These are phyloP conservation scores for Ruellia speciosa DNA, from an alignment of 305 asterid genomes.

Conservation along the genomic window DNA sequence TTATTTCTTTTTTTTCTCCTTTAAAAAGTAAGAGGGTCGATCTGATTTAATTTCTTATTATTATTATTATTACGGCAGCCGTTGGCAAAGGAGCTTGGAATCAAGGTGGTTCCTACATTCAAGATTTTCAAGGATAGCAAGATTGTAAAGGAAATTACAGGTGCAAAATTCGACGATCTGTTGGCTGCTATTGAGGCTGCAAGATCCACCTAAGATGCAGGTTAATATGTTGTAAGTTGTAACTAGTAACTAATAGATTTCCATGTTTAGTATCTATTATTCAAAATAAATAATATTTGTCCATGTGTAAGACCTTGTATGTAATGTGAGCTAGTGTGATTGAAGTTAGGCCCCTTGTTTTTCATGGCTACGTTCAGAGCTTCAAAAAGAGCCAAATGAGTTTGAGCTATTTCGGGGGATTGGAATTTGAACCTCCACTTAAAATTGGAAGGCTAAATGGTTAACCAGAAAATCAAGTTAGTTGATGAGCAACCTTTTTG, in stretches of 20 bases:
- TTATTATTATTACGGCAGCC: constrained; percentile 35
- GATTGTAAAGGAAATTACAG: constrained; percentile 75
- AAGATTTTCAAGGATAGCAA: constrained; percentile 65
- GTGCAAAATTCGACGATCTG: constrained; percentile 73
- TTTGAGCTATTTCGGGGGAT: too few relatives aligned
- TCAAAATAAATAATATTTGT: too few relatives aligned
- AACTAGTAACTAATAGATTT: background rate
- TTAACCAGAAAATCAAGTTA: too few relatives aligned
- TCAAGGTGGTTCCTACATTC: constrained; percentile 93
- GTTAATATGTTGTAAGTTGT: background rate
- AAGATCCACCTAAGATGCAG: constrained; percentile 31
- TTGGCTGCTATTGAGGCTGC: constrained; percentile 55
- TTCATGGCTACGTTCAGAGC: too few relatives aligned
- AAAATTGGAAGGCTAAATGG: too few relatives aligned
- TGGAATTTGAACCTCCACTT: too few relatives aligned
- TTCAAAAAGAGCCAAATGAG: too few relatives aligned
- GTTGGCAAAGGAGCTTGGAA: constrained; percentile 84
- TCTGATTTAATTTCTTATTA: constrained; percentile 9
- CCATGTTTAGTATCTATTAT: too few relatives aligned
- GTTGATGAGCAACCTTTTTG: too few relatives aligned
- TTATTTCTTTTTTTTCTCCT: background rate
- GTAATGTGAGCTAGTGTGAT: too few relatives aligned
- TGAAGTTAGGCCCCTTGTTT: too few relatives aligned
- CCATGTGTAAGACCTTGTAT: too few relatives aligned
- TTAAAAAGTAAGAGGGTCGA: background rate